Evolutionary conservation across 2,329 filamentous ascomycete genomes (phyloP).

Genomic region (Neonectria punicea): DNA sequence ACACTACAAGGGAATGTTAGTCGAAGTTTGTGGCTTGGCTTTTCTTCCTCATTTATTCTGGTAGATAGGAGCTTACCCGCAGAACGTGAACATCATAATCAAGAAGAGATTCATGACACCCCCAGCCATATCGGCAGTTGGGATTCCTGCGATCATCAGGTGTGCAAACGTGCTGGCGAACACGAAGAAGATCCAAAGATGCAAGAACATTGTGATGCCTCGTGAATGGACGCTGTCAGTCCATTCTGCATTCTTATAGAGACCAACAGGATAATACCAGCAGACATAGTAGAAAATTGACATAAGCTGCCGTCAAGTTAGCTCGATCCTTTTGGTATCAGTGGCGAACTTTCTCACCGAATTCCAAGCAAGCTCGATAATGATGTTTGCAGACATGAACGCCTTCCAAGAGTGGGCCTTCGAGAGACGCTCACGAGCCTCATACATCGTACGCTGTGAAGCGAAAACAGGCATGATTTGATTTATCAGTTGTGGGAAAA

Average conservation of each 20-base stretch:
- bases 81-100: conserved; percentile 68
- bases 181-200: conserved; percentile 70
- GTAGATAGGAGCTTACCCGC: conserved; percentile 32
- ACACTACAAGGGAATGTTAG: not conserved
- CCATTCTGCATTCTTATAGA: conserved; percentile 65
- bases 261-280: conserved; percentile 75
- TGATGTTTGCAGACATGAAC: conserved; percentile 63
- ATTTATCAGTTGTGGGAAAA: conserved; percentile 71
- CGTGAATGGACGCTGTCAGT: conserved; percentile 58
- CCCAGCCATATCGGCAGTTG: conserved; percentile 69
- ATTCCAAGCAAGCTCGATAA: conserved; percentile 23
- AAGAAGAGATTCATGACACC: conserved; percentile 72
- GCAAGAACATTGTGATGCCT: conserved; percentile 70
- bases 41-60: no score
- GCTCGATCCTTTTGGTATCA: no score
- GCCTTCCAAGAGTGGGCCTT: conserved; percentile 73
- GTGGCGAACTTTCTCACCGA: not conserved
- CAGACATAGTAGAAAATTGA: conserved; percentile 66
- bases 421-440: conserved; percentile 71
- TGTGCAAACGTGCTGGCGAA: conserved; percentile 72
- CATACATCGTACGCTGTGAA: conserved; percentile 73
- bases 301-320: not conserved
- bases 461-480: conserved; percentile 77
- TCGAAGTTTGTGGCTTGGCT: no score
- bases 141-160: conserved; percentile 71